Evolutionary conservation across 2,329 filamentous ascomycete genomes (phyloP), one percentile per base, ranked within the genome.

Genomic region (Cladophialophora chaetospira): DNA sequence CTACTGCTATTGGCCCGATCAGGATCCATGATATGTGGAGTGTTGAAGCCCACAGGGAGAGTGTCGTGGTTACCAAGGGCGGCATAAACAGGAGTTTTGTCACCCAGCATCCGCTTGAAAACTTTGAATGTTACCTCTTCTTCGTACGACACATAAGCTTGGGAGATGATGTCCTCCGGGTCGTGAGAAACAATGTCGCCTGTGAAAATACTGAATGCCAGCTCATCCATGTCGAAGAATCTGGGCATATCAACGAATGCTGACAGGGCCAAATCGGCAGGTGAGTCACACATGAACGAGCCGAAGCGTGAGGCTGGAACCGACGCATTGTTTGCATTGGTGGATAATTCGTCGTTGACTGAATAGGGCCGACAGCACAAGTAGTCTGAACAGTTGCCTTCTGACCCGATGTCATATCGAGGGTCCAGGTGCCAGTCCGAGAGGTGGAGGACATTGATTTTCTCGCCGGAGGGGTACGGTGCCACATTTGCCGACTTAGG

Each of bases 171-270:
- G 36, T 69, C 66, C 23, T 67, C 62, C 6, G 60, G 52, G 43
- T 66, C 68, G 31, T 70, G 68, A 48, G 63, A 66, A 15, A 70
- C 68, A 15, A 70, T 65, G 54, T 70, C 68, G 28, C 68, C 68
- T 15, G 68, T 70, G 49, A 67, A 70, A 9, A 70, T 67, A 11
- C 65, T 60, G 38, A 69, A 70, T n/a, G 58, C 56, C 19, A 70
- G 17, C 10, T 65, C 55, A 9, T 53, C 52, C 42, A 62, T 59
- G 47, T 67, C 58, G 48, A 66, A 56, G 51, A 67, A 65, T 3
- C 57, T 40, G 13, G 59, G 58, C 63, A 67, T 65, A 17, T 58
- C 58, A 17, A 47, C 45, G 50, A 67, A 66, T 4, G 60, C 62
- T n/a, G 65, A 67, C 23, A 66, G 38, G 2, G 63, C 66, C 19